Evolutionary conservation across 106 monocot species (phyloP).

Genomic region (Platanthera zijinensis): DNA sequence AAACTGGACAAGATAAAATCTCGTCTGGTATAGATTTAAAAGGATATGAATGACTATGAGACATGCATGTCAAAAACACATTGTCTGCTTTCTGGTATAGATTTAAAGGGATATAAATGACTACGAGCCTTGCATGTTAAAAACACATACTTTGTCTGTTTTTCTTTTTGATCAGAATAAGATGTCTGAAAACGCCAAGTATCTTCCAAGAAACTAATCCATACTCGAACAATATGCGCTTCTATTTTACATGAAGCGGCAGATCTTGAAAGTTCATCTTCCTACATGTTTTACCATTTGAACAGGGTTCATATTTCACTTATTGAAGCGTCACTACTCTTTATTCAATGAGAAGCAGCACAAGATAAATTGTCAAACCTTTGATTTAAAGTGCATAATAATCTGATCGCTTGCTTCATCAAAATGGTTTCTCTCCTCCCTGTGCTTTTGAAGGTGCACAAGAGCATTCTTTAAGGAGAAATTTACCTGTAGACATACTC

Average conservation of each 20-base stretch:
- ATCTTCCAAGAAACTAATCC: conserved; percentile 93
- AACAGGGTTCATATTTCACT: conserved; percentile 4
- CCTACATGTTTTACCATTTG: conserved; percentile 26
- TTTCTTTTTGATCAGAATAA: conserved; percentile 42
- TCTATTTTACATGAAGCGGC: conserved; percentile 81
- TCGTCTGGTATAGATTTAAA: background rate
- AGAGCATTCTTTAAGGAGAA: conserved; percentile 38
- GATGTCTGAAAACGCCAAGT: conserved; percentile 68
- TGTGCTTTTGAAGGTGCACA: conserved; percentile 66
- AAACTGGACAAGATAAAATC: background rate
- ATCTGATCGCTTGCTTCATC: conserved; percentile 88
- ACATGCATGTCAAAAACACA: conserved; percentile 8
- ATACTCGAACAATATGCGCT: conserved; percentile 49
- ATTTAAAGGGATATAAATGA: background rate
- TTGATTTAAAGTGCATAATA: conserved; percentile 74
- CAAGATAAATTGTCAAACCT: conserved; percentile 33
- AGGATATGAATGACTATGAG: background rate
- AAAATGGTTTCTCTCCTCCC: conserved; percentile 88
- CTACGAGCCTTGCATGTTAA: conserved; percentile 2
- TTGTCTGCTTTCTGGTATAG: conserved; percentile 28
- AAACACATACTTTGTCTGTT: conserved; percentile 49
- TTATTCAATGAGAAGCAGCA: background rate
- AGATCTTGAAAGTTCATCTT: conserved; percentile 86
- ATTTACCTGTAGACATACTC: conserved; percentile 52
- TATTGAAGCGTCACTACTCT: conserved; percentile 1